phyloP scores from a whole-genome alignment of 176 grass and related monocot species.

The Triticum timopheevii region DNA sequence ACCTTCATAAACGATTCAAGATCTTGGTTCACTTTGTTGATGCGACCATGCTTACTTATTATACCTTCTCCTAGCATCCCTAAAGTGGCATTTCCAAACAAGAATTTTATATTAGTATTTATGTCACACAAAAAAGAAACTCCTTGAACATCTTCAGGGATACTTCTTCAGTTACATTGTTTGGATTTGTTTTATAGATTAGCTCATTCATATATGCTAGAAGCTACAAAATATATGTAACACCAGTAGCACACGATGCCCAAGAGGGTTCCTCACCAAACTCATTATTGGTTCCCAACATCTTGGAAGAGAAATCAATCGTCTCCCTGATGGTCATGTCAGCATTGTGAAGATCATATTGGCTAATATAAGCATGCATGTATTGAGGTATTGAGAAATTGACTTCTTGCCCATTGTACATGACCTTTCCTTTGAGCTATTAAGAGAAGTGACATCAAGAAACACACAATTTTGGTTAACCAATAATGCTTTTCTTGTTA shows the following conservation, averaged over 20 bases:
- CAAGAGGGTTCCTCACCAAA: constrained; percentile 38
- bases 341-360: constrained; percentile 63
- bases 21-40: constrained; percentile 54
- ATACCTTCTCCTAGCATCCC: constrained; percentile 57
- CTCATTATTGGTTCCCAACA: constrained; percentile 40
- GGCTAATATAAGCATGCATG: constrained; percentile 57
- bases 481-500: constrained; percentile 1
- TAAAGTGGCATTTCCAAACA: constrained; percentile 24
- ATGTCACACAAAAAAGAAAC: background rate
- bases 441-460: background rate
- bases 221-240: too few species aligned
- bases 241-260: background rate
- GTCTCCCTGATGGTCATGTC: constrained; percentile 75
- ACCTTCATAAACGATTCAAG: constrained; percentile 57
- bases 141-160: background rate
- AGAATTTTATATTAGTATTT: background rate
- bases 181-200: background rate
- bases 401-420: constrained; percentile 59
- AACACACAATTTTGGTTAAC: constrained; percentile 23
- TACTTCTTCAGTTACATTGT: constrained; percentile 12
- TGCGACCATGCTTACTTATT: constrained; percentile 35
- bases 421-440: constrained; percentile 56
- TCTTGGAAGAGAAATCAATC: constrained; percentile 46
- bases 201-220: background rate
- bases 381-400: constrained; percentile 26